These are phyloP conservation scores for Gossypium laxum DNA, from an alignment of 441 rosid species.

Conservation along the genomic window DNA sequence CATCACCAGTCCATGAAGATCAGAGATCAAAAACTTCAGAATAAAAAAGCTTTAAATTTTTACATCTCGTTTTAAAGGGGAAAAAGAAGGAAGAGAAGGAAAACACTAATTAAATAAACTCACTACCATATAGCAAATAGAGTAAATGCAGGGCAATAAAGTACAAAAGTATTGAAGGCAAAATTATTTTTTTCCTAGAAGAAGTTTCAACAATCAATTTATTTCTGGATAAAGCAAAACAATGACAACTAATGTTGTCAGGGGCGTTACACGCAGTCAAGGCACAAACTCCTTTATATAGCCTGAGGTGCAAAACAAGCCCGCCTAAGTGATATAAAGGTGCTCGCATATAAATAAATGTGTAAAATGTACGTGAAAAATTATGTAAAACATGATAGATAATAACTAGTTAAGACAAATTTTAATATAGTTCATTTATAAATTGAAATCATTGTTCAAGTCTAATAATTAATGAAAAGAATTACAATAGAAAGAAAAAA, in stretches of 20 bases:
- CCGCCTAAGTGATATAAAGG: too few relatives aligned
- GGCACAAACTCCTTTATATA: too few relatives aligned
- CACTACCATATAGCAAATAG: not conserved
- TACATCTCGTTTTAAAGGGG: not conserved
- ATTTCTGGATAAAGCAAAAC: not conserved
- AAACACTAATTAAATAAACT: not conserved
- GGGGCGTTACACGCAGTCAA: too few relatives aligned
- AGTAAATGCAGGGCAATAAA: not conserved
- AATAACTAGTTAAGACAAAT: too few relatives aligned
- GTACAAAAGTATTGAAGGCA: not conserved
- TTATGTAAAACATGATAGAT: too few relatives aligned
- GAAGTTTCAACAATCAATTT: not conserved
- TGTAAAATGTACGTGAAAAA: too few relatives aligned
- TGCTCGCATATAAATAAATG: too few relatives aligned
- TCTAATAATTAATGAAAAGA: too few relatives aligned
- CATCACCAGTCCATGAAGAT: conserved; percentile 15
- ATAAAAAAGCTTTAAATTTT: not conserved
- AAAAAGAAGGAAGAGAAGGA: not conserved
- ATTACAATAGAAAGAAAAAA: too few relatives aligned
- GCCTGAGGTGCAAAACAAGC: too few relatives aligned
- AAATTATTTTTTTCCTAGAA: not conserved
- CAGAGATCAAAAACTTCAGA: not conserved
- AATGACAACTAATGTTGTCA: not conserved
- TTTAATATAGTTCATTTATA: too few relatives aligned
- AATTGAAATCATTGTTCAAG: too few relatives aligned